A percentile compares a stretch with the other conserved stretches of the same genome.
Conservation (phyloP, 495 filamentous ascomycete species). For the Hyaloscypha finlandica region DNA sequence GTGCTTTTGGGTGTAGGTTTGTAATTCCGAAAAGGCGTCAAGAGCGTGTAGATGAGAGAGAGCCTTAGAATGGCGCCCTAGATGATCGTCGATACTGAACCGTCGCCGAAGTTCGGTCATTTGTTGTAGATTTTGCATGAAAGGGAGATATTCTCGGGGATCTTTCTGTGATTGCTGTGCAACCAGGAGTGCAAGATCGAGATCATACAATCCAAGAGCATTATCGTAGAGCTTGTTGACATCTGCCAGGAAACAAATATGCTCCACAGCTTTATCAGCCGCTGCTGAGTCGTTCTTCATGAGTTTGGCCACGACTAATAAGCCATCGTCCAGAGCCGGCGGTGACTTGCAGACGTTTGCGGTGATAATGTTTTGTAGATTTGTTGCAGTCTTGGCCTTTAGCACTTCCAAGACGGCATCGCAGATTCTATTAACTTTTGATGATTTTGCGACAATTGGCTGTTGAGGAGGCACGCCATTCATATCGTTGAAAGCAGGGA, state of each 20-base stretch:
- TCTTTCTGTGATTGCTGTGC: constrained; percentile 97
- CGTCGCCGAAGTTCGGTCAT: constrained; percentile 66
- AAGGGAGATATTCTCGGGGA: constrained; percentile 93
- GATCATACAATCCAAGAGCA: constrained; percentile 85
- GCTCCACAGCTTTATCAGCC: constrained; percentile 84
- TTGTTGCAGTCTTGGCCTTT: constrained; percentile 59
- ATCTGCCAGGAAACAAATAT: constrained; percentile 96
- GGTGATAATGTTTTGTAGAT: constrained; percentile 91
- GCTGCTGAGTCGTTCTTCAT: constrained; percentile 66
- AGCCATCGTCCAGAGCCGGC: constrained; percentile 83
- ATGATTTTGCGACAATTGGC: constrained; percentile 19
- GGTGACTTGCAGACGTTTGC: constrained; percentile 92
- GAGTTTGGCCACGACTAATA: constrained; percentile 74
- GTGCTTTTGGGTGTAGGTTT: constrained; percentile 75
- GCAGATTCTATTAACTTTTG: constrained; percentile 86
- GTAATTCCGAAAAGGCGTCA: constrained; percentile 69
- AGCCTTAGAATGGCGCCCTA: constrained; percentile 75
- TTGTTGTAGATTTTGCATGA: constrained; percentile 81
- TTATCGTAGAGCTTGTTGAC: constrained; percentile 91
- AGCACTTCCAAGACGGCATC: constrained; percentile 77
- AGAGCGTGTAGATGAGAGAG: constrained; percentile 65
- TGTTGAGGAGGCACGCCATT: background rate
- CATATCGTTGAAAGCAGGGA: constrained; percentile 16
- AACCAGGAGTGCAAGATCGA: constrained; percentile 85
- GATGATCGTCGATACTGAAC: constrained; percentile 86